phyloP scores from a whole-genome alignment of 176 grass and related monocot genomes.

The Rhipidocladum racemiflorum region DNA sequence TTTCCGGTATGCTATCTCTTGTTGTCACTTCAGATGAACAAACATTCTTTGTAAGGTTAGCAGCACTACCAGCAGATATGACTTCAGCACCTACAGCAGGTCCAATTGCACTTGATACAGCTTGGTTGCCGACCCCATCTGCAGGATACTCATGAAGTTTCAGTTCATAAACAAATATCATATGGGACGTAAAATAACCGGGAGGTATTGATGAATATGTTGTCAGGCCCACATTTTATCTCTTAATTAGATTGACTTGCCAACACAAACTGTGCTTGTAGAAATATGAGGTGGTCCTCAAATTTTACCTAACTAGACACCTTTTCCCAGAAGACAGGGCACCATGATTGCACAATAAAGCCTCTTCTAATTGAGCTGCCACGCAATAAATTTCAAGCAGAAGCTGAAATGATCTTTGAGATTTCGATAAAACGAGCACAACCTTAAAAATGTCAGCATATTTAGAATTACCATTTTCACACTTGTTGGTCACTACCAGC shows the following conservation, averaged over 20 bases:
- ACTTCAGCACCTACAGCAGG: neutral
- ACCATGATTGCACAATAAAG: neutral
- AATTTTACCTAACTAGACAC: neutral
- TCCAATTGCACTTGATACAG: neutral
- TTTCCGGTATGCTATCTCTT: neutral
- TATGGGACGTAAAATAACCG: neutral
- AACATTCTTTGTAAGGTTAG: neutral
- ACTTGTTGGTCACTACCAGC: neutral
- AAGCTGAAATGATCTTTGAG: neutral
- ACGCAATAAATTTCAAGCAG: neutral
- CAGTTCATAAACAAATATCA: slow-evolving; percentile 3
- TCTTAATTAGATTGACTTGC: neutral
- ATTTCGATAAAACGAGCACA: neutral
- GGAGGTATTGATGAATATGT: neutral
- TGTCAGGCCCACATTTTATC: neutral
- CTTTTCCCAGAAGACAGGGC: neutral
- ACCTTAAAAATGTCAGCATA: neutral
- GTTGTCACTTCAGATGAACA: neutral
- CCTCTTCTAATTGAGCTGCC: neutral
- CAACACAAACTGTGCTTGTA: neutral
- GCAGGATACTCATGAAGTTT: slow-evolving; percentile 12
- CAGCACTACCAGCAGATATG: neutral
- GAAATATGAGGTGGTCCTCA: neutral
- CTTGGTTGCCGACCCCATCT: slow-evolving; percentile 14
- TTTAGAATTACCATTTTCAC: neutral